Evolutionary conservation across 176 grass and related monocot genomes (phyloP).

Genomic region (Oryza meyeriana): DNA sequence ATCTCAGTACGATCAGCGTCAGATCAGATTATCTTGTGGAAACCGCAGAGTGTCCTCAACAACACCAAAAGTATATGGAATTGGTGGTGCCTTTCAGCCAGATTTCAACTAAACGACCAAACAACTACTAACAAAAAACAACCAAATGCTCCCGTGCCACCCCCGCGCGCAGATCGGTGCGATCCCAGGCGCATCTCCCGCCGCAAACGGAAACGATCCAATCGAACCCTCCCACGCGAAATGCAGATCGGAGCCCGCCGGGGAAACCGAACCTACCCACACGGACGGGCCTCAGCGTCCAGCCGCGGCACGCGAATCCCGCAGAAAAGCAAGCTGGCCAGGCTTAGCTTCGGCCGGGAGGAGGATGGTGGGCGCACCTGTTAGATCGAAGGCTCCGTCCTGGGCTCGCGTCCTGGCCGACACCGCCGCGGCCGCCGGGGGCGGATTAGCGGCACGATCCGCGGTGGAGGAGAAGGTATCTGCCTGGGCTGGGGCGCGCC

Average conservation of each 20-base stretch:
- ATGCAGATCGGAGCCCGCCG: conserved; percentile 7
- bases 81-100: neutral
- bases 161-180: conserved; percentile 7
- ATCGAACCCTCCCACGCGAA: neutral
- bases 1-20: neutral
- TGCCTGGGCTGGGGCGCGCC: neutral
- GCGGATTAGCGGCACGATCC: conserved; percentile 27
- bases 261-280: neutral
- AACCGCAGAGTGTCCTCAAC: neutral
- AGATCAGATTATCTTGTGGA: conserved; percentile 12
- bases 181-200: neutral
- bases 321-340: neutral
- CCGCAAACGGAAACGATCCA: no score
- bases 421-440: neutral
- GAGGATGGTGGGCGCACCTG: conserved; percentile 23
- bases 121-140: neutral
- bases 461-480: neutral
- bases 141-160: neutral
- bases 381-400: conserved; percentile 18
- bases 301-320: neutral
- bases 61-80: neutral
- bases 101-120: neutral
- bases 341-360: neutral
- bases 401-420: neutral
- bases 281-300: neutral